These are phyloP conservation scores for Tremella yokohamensis DNA, from an alignment of 768 basidiomycete species.

Conservation along the genomic window DNA sequence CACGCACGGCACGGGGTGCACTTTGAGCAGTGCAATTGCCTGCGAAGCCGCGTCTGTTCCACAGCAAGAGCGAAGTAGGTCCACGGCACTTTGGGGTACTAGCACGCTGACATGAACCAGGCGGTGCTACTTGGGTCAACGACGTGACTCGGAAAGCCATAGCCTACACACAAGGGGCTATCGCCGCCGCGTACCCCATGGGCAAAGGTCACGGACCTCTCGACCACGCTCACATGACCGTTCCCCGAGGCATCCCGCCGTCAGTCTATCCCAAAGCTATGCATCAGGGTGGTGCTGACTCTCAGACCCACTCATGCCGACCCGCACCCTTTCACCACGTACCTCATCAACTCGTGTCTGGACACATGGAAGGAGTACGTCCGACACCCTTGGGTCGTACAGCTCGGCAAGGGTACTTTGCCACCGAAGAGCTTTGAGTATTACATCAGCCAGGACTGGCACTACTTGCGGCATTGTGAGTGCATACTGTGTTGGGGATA, in stretches of 20 bases:
- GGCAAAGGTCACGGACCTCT: constrained; percentile 79
- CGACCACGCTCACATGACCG: constrained; percentile 72
- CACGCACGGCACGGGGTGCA: constrained; percentile 92
- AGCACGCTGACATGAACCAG: no score
- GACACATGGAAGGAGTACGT: constrained; percentile 55
- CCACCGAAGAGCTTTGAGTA: constrained; percentile 66
- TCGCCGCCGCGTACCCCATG: constrained; percentile 64
- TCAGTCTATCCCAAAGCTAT: constrained; percentile 51
- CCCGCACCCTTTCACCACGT: constrained; percentile 66
- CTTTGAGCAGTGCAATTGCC: constrained; percentile 76
- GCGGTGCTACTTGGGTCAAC: constrained; percentile 5
- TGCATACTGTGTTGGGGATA: not conserved
- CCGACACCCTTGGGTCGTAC: constrained; percentile 75
- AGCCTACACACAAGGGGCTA: constrained; percentile 70
- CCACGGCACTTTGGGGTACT: no score
- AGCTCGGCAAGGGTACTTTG: constrained; percentile 70
- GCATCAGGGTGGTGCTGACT: not conserved
- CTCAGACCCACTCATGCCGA: constrained; percentile 60
- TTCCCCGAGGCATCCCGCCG: constrained; percentile 57
- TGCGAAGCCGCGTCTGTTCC: constrained; percentile 23
- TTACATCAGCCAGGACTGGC: constrained; percentile 64
- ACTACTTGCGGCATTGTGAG: constrained; percentile 56
- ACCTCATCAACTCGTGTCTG: constrained; percentile 59
- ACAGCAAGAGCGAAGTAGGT: no score
- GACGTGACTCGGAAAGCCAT: constrained; percentile 64